Evolutionary conservation across 441 rosid species (phyloP), one percentile per base, ranked within the genome.

Genomic region (Geranium incanum): DNA sequence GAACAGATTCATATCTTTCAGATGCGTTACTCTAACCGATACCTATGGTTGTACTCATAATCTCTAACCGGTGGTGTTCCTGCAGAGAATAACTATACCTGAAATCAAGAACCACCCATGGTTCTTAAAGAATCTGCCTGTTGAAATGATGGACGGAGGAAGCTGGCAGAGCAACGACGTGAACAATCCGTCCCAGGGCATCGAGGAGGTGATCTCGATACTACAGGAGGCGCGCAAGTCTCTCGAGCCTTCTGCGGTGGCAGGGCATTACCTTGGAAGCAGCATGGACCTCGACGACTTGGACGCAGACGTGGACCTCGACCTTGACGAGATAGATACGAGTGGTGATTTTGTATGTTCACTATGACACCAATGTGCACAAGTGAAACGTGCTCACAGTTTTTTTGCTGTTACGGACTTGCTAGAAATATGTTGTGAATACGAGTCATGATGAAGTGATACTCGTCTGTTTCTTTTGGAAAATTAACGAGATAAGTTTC

Each of bases 61-160:
- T 23, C 33, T 23, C 33, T 16, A 15, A 9, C 13, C 3, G 13
- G 13, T 1, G 62, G 52, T n/a, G 12, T 66, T 18, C 36, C 70
- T 77, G 71, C 66, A 89, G 94, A 87, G 90, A 74, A 86, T 87
- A 69, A 83, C 70, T 6, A 86, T 89, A 12, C 75, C 78, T 12
- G 88, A 89, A 72, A 87, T 89, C 1, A 86, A 77, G 71, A 77
- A 48, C 57, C 91, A 86, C 62, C 87, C 89, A 3, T 89, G 94
- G 91, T 87, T 89, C 81, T 69, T 82, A 59, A 81, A 80, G 76
- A 89, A 87, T 83, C 73, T 89, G 83, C 91, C 91, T 0, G 36
- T 80, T 5, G 94, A 87, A 66, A 75, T 84, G 68, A 81, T 48
- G 77, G 91, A 83, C 68, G 86, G 84, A 43, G 89, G 85, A 60